Evolutionary conservation across 176 grass and related monocot species (phyloP), one percentile per base, ranked within the genome.

Genomic region (Oryza meyeriana): DNA sequence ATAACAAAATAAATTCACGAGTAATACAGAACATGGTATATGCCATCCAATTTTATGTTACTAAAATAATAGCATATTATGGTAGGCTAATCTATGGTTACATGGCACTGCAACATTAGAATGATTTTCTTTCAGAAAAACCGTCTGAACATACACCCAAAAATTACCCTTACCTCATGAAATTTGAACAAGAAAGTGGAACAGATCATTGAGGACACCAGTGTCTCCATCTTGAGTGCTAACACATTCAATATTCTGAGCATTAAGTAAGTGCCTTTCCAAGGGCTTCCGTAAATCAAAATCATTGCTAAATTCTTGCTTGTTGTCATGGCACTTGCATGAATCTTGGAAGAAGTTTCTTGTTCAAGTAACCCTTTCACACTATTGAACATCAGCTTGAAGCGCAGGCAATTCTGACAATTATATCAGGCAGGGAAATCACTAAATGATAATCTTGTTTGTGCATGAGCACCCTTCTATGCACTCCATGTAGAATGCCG

Each of bases 261-360:
- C 61, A 55, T 79, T 95, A 66, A 97, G 74, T 24, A 92, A 72
- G 63, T 91, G 84, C 24, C 90, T 90, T 84, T 97, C 95, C 59
- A 97, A 79, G 36, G 89, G 77, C 44, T 91, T 97, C 71, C 95
- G 85, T 47, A 97, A 81, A 83, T 97, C 95, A 83, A 97, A 97
- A 73, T 97, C 90, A 87, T 85, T 91, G 86, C 88, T 91, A 75
- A 89, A 97, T 65, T 97, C 92, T n/a, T n/a, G n/a, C n/a, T n/a
- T n/a, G n/a, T n/a, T n/a, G n/a, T n/a, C n/a, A n/a, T n/a, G n/a
- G n/a, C n/a, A n/a, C n/a, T n/a, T 35, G 5, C 34, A 35, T 35
- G 34, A 35, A 35, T 35, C 34, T 35, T 35, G 34, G 34, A 35
- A 35, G 34, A 35, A 35, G 34, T 35, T 35, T 35, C 5, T 35